Evolutionary conservation across 305 asterid species (phyloP).

Genomic region (Solanum hybrid): DNA sequence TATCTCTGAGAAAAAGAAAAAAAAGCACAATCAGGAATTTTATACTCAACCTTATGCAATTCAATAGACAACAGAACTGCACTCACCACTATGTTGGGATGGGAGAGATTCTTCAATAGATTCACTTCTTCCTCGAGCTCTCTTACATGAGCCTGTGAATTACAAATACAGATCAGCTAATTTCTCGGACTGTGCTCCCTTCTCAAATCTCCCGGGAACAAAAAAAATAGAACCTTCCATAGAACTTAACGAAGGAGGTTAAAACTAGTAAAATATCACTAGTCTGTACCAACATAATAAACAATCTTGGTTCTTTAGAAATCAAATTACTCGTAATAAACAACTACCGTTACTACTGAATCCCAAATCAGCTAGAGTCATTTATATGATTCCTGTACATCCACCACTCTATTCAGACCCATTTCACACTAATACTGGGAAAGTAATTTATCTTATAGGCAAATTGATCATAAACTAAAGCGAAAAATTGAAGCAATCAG

Average conservation of each 20-base stretch:
- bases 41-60: neutral
- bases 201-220: neutral
- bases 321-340: neutral
- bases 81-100: constrained; percentile 88
- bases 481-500: constrained; percentile 5
- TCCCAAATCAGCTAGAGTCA: neutral
- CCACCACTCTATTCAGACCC: neutral
- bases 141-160: constrained; percentile 59
- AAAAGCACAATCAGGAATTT: constrained; percentile 1
- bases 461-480: neutral
- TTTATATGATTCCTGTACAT: neutral
- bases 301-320: neutral
- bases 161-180: neutral
- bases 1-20: constrained; percentile 57
- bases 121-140: constrained; percentile 97
- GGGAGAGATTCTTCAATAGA: constrained; percentile 76
- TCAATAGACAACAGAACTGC: constrained; percentile 2
- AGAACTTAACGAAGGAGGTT: neutral
- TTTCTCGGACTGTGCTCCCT: neutral
- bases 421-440: neutral
- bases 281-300: neutral
- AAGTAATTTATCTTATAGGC: neutral
- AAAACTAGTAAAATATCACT: neutral
- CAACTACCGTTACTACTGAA: neutral
- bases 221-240: neutral